These are phyloP conservation scores for Penicillium hesseltinei DNA, from an alignment of 2,329 filamentous ascomycete species.

Conservation along the genomic window DNA sequence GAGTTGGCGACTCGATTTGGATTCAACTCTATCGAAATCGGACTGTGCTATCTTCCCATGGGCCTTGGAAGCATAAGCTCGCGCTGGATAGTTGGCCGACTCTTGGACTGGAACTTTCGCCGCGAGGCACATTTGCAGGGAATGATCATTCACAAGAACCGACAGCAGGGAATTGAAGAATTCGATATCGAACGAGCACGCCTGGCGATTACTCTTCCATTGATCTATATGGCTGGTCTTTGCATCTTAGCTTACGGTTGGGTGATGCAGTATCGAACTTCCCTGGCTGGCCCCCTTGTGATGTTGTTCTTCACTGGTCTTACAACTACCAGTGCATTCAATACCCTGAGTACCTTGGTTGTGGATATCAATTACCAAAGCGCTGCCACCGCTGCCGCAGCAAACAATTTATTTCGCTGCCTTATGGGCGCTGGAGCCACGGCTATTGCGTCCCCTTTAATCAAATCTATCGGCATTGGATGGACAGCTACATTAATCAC, in stretches of 20 bases:
- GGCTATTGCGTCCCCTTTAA: constrained; percentile 21
- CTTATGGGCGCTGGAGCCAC: constrained; percentile 25
- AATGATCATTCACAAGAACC: constrained; percentile 40
- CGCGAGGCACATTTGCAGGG: constrained; percentile 53
- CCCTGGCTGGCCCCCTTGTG: constrained; percentile 34
- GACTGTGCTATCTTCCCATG: constrained; percentile 24
- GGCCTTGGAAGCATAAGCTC: constrained; percentile 30
- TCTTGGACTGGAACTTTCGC: constrained; percentile 72
- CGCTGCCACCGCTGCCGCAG: constrained; percentile 23
- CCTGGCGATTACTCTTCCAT: constrained; percentile 33
- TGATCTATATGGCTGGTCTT: constrained; percentile 27
- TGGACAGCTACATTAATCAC: constrained; percentile 27
- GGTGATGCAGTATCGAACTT: constrained; percentile 35
- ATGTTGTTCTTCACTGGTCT: constrained; percentile 36
- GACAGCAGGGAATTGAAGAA: constrained; percentile 51
- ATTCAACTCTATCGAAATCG: constrained; percentile 26
- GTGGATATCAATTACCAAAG: constrained; percentile 37
- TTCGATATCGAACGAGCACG: constrained; percentile 52
- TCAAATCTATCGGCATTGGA: constrained; percentile 25
- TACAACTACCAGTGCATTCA: constrained; percentile 36
- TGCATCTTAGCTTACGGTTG: constrained; percentile 39
- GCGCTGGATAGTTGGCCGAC: constrained; percentile 20
- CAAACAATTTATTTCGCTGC: constrained; percentile 25
- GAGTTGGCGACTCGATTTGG: constrained; percentile 33
- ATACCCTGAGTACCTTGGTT: constrained; percentile 46